These are phyloP conservation scores for Xylaria nigripes DNA, from an alignment of 495 filamentous ascomycete genomes.

Conservation along the genomic window DNA sequence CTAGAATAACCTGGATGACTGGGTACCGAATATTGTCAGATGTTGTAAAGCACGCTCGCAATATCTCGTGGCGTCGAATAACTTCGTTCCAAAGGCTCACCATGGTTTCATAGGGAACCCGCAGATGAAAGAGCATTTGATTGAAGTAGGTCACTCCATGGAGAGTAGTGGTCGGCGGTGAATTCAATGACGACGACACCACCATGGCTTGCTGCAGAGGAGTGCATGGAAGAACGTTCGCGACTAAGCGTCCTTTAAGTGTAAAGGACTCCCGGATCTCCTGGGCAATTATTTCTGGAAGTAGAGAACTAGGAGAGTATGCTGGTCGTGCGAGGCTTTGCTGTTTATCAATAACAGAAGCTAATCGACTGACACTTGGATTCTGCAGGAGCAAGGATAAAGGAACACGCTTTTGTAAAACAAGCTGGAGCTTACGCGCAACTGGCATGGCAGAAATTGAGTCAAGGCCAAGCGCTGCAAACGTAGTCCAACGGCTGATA, in stretches of 20 bases:
- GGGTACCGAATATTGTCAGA: constrained; percentile 43
- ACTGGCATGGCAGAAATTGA: constrained; percentile 72
- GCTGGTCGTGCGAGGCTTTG: neutral
- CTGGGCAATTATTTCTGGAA: constrained; percentile 31
- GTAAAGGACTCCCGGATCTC: constrained; percentile 27
- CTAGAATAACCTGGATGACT: constrained; percentile 52
- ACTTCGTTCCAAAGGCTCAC: constrained; percentile 42
- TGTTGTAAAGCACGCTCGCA: constrained; percentile 54
- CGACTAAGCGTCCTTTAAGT: constrained; percentile 29
- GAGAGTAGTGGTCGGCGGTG: neutral
- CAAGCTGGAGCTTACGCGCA: constrained; percentile 41
- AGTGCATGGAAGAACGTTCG: constrained; percentile 64
- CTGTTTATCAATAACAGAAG: constrained; percentile 17
- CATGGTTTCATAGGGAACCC: constrained; percentile 17
- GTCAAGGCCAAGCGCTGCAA: constrained; percentile 57
- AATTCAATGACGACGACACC: constrained; percentile 33
- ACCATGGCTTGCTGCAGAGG: constrained; percentile 79
- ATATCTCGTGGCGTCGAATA: constrained; percentile 50
- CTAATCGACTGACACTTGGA: constrained; percentile 49
- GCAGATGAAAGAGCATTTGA: constrained; percentile 34
- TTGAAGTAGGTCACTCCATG: constrained; percentile 35
- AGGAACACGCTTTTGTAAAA: constrained; percentile 37
- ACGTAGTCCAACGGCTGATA: constrained; percentile 43
- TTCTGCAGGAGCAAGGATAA: constrained; percentile 59
- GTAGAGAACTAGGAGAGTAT: constrained; percentile 14